Evolutionary conservation across 768 basidiomycete species (phyloP), one percentile per base, ranked within the genome.

Genomic region (Tulasnella sp.): DNA sequence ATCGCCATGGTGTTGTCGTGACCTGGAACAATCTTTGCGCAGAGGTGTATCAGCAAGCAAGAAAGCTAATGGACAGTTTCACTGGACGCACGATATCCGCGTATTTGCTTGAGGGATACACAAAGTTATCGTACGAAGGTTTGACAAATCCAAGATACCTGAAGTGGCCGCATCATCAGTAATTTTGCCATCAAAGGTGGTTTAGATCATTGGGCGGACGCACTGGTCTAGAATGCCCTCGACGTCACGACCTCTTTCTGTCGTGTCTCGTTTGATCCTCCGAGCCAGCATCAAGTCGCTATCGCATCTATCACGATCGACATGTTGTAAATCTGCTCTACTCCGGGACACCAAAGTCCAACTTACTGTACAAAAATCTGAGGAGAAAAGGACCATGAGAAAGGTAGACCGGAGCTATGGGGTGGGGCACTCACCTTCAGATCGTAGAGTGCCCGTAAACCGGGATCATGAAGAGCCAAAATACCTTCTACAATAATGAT

Each of bases 241-340:
- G 0, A 98, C 89, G 71, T 84, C 88, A 69, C 97, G 83, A 0
- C 92, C 93, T 62, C 97, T 86, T 79, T 99, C 95, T 76, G 88
- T 86, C 19, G 92, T 86, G 77, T 98, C 97, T 70, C 97, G 85
- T 75, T 87, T 84, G 69, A 99, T 90, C 42, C 97, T 87, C 72
- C 97, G 87, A 1, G 96, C 94, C 64, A 99, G 89, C 97, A 99
- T 99, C 26, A 98, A 82, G 79, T 99, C 97, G 8, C 95, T 90
- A 78, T 98, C 95, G 73, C 90, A 92, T 82, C 67, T 41, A 35
- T 65, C 22, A 26, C 9, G n/a, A n/a, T 35, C 19, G 29, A 42
- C 9, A 47, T n/a, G 41, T 36, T 39, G 66, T n/a, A 17, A 67
- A 16, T 12, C n/a, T 8, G 9, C 5, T 37, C 26, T 41, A 7